phyloP scores from a whole-genome alignment of 495 filamentous ascomycete species.

The Cladorrhinum samala region DNA sequence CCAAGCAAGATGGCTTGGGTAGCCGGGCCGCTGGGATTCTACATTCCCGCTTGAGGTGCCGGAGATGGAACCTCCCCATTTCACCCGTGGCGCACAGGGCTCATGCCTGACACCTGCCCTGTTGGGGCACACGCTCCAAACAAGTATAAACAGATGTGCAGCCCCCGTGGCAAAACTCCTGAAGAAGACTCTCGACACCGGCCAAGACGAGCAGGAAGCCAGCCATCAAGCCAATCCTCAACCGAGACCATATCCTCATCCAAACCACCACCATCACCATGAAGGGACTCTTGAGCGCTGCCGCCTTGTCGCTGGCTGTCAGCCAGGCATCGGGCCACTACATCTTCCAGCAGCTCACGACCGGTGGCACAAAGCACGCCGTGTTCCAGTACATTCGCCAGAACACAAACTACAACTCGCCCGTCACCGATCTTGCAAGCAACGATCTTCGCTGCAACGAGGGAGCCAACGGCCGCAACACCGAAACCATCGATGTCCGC shows the following conservation, averaged over 20 bases:
- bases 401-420: constrained; percentile 55
- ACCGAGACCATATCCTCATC: not conserved
- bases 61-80: constrained; percentile 1
- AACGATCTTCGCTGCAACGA: constrained; percentile 56
- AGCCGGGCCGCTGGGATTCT: constrained; percentile 9
- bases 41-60: not conserved
- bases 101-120: constrained; percentile 2
- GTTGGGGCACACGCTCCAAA: too few species aligned
- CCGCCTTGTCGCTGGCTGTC: constrained; percentile 32
- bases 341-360: constrained; percentile 47
- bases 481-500: constrained; percentile 39
- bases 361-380: constrained; percentile 35
- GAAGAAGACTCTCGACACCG: not conserved
- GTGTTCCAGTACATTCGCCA: constrained; percentile 48
- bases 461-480: constrained; percentile 35
- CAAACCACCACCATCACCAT: constrained; percentile 19
- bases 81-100: not conserved
- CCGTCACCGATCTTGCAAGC: constrained; percentile 50
- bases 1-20: constrained; percentile 4
- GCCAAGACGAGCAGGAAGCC: too few species aligned
- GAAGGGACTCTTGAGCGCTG: constrained; percentile 32
- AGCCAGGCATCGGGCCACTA: constrained; percentile 39
- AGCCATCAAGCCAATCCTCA: not conserved
- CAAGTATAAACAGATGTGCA: too few species aligned
- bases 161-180: too few species aligned